These are phyloP conservation scores for Ceratocystis ficicola DNA, from an alignment of 2,329 filamentous ascomycete species.

Conservation along the genomic window DNA sequence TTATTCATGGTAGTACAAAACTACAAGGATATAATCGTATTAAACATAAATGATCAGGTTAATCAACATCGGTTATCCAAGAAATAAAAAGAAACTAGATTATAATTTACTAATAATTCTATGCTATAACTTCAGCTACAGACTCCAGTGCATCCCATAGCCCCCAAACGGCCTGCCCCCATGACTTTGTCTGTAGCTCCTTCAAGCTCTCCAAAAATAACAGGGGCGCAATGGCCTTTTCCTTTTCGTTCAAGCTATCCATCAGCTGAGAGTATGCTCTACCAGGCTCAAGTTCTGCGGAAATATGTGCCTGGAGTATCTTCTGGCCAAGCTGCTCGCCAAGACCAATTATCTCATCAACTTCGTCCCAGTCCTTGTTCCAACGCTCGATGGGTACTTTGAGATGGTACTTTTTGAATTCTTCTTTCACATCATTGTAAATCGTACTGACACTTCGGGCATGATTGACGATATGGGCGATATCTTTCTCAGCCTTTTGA, in stretches of 20 bases:
- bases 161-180: slow-evolving; percentile 22
- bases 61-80: background rate
- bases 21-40: background rate
- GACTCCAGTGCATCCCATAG: slow-evolving; percentile 20
- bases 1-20: background rate
- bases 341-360: slow-evolving; percentile 21
- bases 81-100: background rate
- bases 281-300: slow-evolving; percentile 19
- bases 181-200: slow-evolving; percentile 18
- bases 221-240: slow-evolving; percentile 17
- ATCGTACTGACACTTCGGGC: slow-evolving; percentile 14
- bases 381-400: slow-evolving; percentile 11
- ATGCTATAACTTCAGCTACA: slow-evolving; percentile 15
- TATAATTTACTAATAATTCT: background rate
- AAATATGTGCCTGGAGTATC: slow-evolving; percentile 20
- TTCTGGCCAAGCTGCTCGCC: slow-evolving; percentile 20
- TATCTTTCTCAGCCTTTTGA: slow-evolving; percentile 3
- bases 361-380: slow-evolving; percentile 20
- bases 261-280: slow-evolving; percentile 16
- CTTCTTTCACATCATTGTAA: slow-evolving; percentile 18
- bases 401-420: slow-evolving; percentile 7
- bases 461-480: background rate
- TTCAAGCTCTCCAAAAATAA: slow-evolving; percentile 22
- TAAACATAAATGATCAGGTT: background rate
- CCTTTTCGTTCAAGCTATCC: slow-evolving; percentile 15